Conservation (phyloP, 371 early-diverging fungal genomes). For the Saksenaea vasiformis region DNA sequence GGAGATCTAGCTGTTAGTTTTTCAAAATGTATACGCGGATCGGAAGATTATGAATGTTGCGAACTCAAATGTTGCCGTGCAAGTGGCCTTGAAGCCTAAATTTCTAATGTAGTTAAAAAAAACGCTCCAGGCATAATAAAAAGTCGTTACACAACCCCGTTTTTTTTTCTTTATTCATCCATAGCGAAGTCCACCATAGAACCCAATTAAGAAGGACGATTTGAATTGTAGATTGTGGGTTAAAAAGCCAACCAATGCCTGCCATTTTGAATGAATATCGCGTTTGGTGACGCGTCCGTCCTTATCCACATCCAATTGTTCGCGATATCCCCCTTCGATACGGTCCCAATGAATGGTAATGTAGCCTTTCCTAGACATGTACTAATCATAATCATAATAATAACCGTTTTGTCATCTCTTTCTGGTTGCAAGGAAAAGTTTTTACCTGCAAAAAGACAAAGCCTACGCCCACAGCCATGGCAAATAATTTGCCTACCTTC, state of each 20-base stretch:
- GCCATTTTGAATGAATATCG: constrained; percentile 46
- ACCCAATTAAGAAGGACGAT: constrained; percentile 55
- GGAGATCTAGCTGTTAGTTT: neutral
- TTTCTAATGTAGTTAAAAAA: neutral
- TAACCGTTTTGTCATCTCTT: neutral
- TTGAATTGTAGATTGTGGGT: constrained; percentile 65
- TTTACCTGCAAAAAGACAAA: constrained; percentile 50
- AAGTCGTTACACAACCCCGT: neutral
- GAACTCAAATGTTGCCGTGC: neutral
- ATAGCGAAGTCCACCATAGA: constrained; percentile 54
- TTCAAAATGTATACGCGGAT: neutral
- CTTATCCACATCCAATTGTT: constrained; percentile 43
- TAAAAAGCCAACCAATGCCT: constrained; percentile 45
- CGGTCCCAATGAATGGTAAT: constrained; percentile 59
- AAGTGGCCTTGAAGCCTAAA: neutral
- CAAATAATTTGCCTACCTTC: constrained; percentile 47
- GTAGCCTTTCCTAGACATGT: constrained; percentile 54
- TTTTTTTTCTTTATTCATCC: constrained; percentile 31
- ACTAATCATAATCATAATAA: constrained; percentile 18
- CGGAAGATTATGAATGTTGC: neutral
- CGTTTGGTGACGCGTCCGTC: constrained; percentile 54
- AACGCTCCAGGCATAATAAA: neutral
- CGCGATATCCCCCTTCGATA: constrained; percentile 42
- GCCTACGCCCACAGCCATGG: constrained; percentile 38
- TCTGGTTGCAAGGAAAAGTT: too few species aligned